These are phyloP conservation scores for Musa beccarii DNA, from an alignment of 176 grass and related monocot genomes.

Conservation along the genomic window DNA sequence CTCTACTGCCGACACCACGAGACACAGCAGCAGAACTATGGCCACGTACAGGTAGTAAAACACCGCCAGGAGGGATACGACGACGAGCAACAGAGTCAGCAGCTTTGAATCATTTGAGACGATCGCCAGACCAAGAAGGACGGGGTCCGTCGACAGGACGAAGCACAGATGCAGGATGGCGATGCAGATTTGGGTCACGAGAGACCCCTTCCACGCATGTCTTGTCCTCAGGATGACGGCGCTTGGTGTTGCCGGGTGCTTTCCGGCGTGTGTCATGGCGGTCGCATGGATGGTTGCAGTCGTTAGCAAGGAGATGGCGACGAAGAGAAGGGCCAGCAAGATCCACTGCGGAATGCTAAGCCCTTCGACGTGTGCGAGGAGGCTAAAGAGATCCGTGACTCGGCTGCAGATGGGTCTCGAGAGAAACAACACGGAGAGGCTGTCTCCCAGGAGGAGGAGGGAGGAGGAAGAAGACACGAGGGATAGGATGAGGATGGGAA, in stretches of 20 bases:
- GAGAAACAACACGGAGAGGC: slow-evolving; percentile 35
- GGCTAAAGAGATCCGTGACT: slow-evolving; percentile 17
- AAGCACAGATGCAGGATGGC: neutral
- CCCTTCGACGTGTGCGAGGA: neutral
- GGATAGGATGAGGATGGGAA: slow-evolving; percentile 16
- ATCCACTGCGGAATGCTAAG: neutral
- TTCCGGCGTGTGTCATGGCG: neutral
- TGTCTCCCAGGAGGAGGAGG: slow-evolving; percentile 32
- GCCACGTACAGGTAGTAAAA: neutral
- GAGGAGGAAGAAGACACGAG: slow-evolving; percentile 24
- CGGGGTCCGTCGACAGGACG: neutral
- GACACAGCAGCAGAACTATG: neutral
- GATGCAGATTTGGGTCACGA: neutral
- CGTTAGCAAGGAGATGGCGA: neutral
- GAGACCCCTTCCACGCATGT: neutral
- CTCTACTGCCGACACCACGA: neutral
- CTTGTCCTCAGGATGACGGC: neutral
- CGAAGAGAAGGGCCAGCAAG: neutral
- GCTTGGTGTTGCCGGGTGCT: neutral
- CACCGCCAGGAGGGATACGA: neutral
- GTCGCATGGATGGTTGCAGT: neutral
- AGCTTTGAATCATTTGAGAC: neutral
- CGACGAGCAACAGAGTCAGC: neutral
- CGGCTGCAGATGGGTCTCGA: slow-evolving; percentile 18
- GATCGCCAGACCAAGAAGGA: neutral